These are phyloP conservation scores for Verticillium nubilum DNA, from an alignment of 2,329 filamentous ascomycete species.

Conservation along the genomic window DNA sequence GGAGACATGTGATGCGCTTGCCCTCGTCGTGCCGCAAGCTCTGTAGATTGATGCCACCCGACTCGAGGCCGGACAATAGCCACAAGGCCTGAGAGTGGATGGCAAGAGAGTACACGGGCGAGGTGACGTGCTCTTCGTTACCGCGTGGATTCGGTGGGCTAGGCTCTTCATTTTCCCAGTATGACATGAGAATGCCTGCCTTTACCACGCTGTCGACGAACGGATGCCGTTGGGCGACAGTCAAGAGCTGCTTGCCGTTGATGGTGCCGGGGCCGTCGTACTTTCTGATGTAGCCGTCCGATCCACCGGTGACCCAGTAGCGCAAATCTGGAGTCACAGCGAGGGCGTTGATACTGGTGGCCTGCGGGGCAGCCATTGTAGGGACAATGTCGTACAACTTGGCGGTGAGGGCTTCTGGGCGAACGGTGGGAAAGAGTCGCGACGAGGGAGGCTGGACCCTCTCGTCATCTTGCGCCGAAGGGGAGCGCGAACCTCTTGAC, in stretches of 20 bases:
- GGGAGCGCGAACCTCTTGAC: neutral
- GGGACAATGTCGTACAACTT: constrained; percentile 89
- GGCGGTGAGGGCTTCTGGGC: constrained; percentile 73
- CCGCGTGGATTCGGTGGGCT: constrained; percentile 29
- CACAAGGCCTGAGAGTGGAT: constrained; percentile 86
- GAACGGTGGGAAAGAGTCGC: constrained; percentile 38
- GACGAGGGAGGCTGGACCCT: constrained; percentile 8
- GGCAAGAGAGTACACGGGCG: constrained; percentile 89
- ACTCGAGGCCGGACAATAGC: constrained; percentile 86
- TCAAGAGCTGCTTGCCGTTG: constrained; percentile 88
- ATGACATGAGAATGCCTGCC: constrained; percentile 87
- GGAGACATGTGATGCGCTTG: constrained; percentile 75
- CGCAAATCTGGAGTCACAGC: constrained; percentile 89
- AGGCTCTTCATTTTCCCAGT: constrained; percentile 96
- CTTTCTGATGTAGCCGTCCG: constrained; percentile 93
- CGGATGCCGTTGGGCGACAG: constrained; percentile 90
- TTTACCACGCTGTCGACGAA: constrained; percentile 98
- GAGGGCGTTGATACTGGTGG: constrained; percentile 91
- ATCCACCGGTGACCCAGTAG: constrained; percentile 90
- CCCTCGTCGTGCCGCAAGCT: constrained; percentile 93
- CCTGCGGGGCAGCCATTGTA: constrained; percentile 92
- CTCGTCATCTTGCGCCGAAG: neutral
- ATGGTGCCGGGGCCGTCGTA: constrained; percentile 94
- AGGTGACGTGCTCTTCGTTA: constrained; percentile 61
- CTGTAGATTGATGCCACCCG: constrained; percentile 87